Evolutionary conservation across 345 rosid species (phyloP).

Genomic region (Gossypium ekmanianum): DNA sequence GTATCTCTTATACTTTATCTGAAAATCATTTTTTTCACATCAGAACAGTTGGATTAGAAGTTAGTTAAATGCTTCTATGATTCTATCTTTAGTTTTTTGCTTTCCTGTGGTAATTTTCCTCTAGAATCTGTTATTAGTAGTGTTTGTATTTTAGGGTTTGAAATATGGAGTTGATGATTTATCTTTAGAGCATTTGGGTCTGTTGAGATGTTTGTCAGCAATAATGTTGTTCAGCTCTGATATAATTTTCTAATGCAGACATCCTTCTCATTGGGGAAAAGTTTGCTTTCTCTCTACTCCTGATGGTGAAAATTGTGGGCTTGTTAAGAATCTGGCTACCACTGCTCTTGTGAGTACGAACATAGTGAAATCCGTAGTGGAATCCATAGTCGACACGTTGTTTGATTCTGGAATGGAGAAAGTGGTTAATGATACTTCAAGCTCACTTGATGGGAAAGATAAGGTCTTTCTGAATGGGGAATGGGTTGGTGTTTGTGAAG

Average conservation of each 20-base stretch:
- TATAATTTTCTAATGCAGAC: conserved; percentile 44
- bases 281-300: conserved; percentile 92
- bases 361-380: conserved; percentile 44
- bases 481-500: conserved; percentile 75
- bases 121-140: background rate
- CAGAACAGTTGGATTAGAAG: background rate
- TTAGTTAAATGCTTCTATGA: background rate
- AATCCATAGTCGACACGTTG: conserved; percentile 42
- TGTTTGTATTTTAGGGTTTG: background rate
- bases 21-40: background rate
- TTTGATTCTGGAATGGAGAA: conserved; percentile 66
- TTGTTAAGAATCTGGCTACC: conserved; percentile 75
- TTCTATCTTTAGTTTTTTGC: background rate
- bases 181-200: conserved; percentile 9
- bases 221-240: conserved; percentile 5
- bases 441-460: conserved; percentile 41
- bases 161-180: background rate
- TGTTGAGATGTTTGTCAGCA: conserved; percentile 10
- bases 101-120: background rate
- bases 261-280: conserved; percentile 98
- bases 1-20: background rate
- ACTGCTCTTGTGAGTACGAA: conserved; percentile 77
- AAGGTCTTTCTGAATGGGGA: conserved; percentile 86
- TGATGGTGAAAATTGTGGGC: conserved; percentile 98
- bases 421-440: conserved; percentile 47